Percentiles rank a stretch among this genome's conserved stretches.
phyloP scores from a whole-genome alignment of 257 asterid species.

The Solanum piurae region DNA sequence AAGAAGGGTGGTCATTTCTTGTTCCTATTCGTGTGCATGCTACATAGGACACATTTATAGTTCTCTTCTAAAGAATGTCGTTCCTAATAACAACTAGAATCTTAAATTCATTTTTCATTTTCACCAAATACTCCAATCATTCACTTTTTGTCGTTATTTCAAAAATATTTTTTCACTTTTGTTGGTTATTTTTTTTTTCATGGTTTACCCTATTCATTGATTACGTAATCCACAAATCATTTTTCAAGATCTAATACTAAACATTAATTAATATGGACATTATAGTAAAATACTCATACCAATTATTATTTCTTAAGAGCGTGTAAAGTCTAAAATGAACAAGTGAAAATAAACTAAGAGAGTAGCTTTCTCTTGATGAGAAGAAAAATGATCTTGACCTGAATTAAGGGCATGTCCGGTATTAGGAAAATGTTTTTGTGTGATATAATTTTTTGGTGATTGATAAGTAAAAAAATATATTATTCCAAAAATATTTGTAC shows the following conservation, averaged over 20 bases:
- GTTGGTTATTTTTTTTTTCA: too few relatives aligned
- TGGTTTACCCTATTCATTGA: too few relatives aligned
- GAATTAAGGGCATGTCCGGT: background rate
- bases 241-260: too few relatives aligned
- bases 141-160: background rate
- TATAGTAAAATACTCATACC: too few relatives aligned
- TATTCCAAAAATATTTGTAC: background rate
- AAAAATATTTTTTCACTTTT: too few relatives aligned
- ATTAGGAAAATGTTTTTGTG: background rate
- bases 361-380: background rate
- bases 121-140: background rate
- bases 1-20: background rate
- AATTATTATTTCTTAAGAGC: too few relatives aligned
- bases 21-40: background rate
- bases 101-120: background rate
- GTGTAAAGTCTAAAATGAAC: too few relatives aligned
- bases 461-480: background rate
- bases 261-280: too few relatives aligned
- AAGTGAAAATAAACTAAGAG: too few relatives aligned
- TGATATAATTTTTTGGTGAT: background rate
- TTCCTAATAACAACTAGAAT: background rate
- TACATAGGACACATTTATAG: background rate
- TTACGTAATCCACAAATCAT: too few relatives aligned
- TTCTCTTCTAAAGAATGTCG: background rate
- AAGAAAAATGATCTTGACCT: background rate